These are phyloP conservation scores for Penicillium rolfsii DNA, from an alignment of 2,329 filamentous ascomycete genomes.

Conservation along the genomic window DNA sequence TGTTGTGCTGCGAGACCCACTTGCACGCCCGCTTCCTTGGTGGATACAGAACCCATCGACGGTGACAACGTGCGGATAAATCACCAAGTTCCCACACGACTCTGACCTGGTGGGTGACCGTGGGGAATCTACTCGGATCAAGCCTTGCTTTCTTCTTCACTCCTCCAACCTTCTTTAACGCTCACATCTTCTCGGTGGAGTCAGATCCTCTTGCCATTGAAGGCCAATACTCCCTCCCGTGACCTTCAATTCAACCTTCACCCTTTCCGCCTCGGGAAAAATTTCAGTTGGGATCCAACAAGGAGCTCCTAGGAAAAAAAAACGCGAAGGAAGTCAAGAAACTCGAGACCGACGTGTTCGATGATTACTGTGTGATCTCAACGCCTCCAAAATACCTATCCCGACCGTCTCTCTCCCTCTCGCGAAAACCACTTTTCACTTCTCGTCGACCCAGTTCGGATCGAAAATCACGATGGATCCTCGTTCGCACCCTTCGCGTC, in stretches of 20 bases:
- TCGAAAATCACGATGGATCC: conserved; percentile 42
- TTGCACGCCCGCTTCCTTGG: conserved; percentile 42
- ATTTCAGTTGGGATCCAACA: conserved; percentile 24
- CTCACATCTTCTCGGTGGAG: conserved; percentile 38
- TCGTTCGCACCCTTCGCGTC: conserved; percentile 48
- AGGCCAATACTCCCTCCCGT: conserved; percentile 24
- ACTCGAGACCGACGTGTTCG: conserved; percentile 29
- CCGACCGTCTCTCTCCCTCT: conserved; percentile 10
- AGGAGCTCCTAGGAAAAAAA: conserved; percentile 22
- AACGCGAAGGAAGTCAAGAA: conserved; percentile 17
- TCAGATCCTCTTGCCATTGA: conserved; percentile 28
- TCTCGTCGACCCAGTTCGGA: conserved; percentile 15
- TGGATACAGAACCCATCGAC: conserved; percentile 46
- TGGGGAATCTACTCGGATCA: conserved; percentile 44
- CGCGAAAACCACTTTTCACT: conserved; percentile 11
- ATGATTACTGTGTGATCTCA: conserved; percentile 43
- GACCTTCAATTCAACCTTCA: conserved; percentile 16
- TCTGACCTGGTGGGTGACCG: conserved; percentile 42
- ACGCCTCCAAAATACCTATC: conserved; percentile 21
- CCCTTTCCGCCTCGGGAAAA: conserved; percentile 27
- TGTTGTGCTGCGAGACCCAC: conserved; percentile 45
- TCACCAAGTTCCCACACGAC: conserved; percentile 44
- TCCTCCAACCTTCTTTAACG: conserved; percentile 28
- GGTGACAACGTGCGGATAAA: conserved; percentile 48
- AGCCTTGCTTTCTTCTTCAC: conserved; percentile 37